Evolutionary conservation across 805 yeast genomes (phyloP).

Genomic region (Cyberlindnera xishuangbannaensis): DNA sequence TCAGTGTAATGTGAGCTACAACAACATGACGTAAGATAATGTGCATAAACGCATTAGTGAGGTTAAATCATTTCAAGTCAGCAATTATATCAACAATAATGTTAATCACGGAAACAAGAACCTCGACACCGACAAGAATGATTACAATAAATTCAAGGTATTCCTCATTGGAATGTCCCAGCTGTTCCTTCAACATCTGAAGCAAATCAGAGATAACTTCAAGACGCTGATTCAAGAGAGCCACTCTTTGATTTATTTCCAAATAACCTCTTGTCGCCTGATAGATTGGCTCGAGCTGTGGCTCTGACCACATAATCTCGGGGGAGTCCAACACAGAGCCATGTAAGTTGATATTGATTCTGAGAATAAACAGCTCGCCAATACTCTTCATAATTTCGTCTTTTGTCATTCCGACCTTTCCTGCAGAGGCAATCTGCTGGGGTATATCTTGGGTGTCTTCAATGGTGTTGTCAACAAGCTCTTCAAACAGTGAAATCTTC

Average conservation of each 20-base stretch:
- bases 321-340: constrained; percentile 93
- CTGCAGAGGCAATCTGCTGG: constrained; percentile 88
- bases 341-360: constrained; percentile 77
- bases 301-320: constrained; percentile 98
- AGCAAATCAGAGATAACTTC: constrained; percentile 91
- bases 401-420: constrained; percentile 91
- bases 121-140: constrained; percentile 86
- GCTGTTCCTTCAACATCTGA: constrained; percentile 94
- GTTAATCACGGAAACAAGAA: constrained; percentile 79
- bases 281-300: constrained; percentile 94
- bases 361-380: constrained; percentile 87
- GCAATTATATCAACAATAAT: constrained; percentile 56
- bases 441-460: constrained; percentile 98
- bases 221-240: constrained; percentile 80
- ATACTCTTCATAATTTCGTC: constrained; percentile 96
- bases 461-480: constrained; percentile 91
- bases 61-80: constrained; percentile 16
- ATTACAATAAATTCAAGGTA: constrained; percentile 88
- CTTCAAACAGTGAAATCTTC: constrained; percentile 92
- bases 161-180: constrained; percentile 93
- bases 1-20: too few species aligned
- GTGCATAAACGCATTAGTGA: too few species aligned
- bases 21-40: too few species aligned
- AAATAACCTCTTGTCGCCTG: constrained; percentile 95
- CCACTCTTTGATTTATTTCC: constrained; percentile 92